Evolutionary conservation across 2,329 filamentous ascomycete species (phyloP), one percentile per base, ranked within the genome.

Genomic region (Penicillium sp.): DNA sequence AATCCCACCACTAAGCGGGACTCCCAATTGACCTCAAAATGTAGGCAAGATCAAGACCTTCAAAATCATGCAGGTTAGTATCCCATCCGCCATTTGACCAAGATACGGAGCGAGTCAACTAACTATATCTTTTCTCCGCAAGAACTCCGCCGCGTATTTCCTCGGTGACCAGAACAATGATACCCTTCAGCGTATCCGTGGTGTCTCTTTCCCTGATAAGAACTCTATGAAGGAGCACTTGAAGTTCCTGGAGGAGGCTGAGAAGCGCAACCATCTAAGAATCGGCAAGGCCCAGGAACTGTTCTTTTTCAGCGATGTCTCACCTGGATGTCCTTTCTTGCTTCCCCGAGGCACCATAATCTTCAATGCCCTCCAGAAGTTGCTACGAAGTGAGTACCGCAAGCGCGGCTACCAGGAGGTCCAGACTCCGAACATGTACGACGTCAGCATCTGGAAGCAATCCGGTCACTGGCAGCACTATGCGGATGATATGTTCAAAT

Each of bases 171-270:
- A 92, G 72, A 87, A 89, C 73, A 97, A 98, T 75, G 94, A 98
- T 78, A 96, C 93, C 31, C 84, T 99, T 48, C 95, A 99, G 79
- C 89, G 95, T 72, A 96, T 99, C 70, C 96, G 97, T 71, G 95
- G 95, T 78, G 90, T 99, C 59, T 96, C 92, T 5, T 99, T 92
- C 87, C 94, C 94, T 3, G 92, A 96, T 78, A 98, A 99, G 86
- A 96, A 96, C 81, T 86, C 88, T 71, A 91, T 99, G 80, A 88
- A 90, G 49, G 92, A 96, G 71, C 92, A 98, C 81, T 88, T 96
- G 80, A 92, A 94, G 73, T 96, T 96, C 79, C 84, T 99, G 34
- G 94, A 96, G 71, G 95, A 99, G 79, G 95, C 95, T n/a, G 94
- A 95, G 62, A 96, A 96, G 83, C 89, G 95, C 64, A 95, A 98